Conservation (phyloP, 768 basidiomycete genomes). For the Hygrophoropsis aurantiaca region DNA sequence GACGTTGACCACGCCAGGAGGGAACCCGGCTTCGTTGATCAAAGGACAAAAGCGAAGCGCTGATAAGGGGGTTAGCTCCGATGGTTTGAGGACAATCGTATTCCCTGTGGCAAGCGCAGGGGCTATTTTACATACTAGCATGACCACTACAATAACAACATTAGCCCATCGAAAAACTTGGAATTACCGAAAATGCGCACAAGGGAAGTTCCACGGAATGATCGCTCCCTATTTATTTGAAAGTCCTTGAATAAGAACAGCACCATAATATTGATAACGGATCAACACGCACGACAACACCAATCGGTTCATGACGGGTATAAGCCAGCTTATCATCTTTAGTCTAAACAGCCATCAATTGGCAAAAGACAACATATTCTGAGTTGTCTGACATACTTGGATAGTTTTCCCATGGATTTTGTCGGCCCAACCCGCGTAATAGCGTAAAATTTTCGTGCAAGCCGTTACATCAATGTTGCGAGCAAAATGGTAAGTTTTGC, state of each 20-base stretch:
- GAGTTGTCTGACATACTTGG: conserved; percentile 8
- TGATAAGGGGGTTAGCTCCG: conserved; percentile 74
- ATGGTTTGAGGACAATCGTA: conserved; percentile 76
- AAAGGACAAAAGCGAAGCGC: conserved; percentile 53
- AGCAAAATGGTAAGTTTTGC: conserved; percentile 33
- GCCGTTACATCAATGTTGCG: conserved; percentile 20
- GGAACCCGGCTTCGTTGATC: conserved; percentile 70
- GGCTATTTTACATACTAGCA: conserved; percentile 73
- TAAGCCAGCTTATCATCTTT: no score
- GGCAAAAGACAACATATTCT: no score
- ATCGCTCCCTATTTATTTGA: conserved; percentile 42
- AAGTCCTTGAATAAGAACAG: no score
- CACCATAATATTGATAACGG: conserved; percentile 14
- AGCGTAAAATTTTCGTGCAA: conserved; percentile 16
- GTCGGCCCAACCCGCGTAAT: conserved; percentile 54
- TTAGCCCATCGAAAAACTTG: conserved; percentile 39
- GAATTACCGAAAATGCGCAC: conserved; percentile 25
- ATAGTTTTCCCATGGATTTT: conserved; percentile 40
- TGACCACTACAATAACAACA: conserved; percentile 42
- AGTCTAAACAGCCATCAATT: no score
- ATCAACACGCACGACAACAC: conserved; percentile 37
- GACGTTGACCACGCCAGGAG: conserved; percentile 76
- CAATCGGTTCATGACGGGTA: conserved; percentile 62
- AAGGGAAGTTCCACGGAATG: conserved; percentile 69
- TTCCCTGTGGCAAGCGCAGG: conserved; percentile 82